Percentiles rank a stretch among this genome's conserved stretches.
phyloP scores from a whole-genome alignment of 805 yeast species.

The Lachancea nothofagi region DNA sequence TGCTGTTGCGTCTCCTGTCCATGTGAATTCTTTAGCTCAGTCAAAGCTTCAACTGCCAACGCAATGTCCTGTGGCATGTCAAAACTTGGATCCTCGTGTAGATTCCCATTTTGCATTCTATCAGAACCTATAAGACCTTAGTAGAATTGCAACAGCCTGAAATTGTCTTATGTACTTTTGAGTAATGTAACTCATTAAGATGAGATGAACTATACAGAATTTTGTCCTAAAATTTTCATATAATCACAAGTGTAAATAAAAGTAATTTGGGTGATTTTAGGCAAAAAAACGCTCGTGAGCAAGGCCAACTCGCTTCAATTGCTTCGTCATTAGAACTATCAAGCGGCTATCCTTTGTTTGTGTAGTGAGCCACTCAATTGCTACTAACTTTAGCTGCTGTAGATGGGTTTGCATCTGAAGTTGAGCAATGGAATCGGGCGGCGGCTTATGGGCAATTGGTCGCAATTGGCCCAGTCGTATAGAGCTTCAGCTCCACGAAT shows the following conservation, averaged over 20 bases:
- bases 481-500: constrained; percentile 9
- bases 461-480: constrained; percentile 20
- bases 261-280: too few relatives aligned
- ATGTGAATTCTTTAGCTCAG: constrained; percentile 21
- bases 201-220: neutral
- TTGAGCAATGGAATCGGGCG: constrained; percentile 2
- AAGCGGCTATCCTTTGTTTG: too few relatives aligned
- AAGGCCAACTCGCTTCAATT: too few relatives aligned
- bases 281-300: too few relatives aligned
- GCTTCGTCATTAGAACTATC: too few relatives aligned
- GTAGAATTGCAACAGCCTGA: too few relatives aligned
- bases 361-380: too few relatives aligned
- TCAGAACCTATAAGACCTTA: too few relatives aligned
- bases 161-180: neutral
- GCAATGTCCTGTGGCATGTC: constrained; percentile 8
- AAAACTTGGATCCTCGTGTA: neutral
- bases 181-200: neutral
- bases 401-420: constrained; percentile 1
- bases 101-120: neutral
- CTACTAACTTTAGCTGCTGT: too few relatives aligned
- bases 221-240: too few relatives aligned
- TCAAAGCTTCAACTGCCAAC: constrained; percentile 24
- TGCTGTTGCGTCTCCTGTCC: constrained; percentile 4
- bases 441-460: constrained; percentile 11
- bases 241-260: too few relatives aligned